These are phyloP conservation scores for Senna tora DNA, from an alignment of 306 rosid genomes.

Conservation along the genomic window DNA sequence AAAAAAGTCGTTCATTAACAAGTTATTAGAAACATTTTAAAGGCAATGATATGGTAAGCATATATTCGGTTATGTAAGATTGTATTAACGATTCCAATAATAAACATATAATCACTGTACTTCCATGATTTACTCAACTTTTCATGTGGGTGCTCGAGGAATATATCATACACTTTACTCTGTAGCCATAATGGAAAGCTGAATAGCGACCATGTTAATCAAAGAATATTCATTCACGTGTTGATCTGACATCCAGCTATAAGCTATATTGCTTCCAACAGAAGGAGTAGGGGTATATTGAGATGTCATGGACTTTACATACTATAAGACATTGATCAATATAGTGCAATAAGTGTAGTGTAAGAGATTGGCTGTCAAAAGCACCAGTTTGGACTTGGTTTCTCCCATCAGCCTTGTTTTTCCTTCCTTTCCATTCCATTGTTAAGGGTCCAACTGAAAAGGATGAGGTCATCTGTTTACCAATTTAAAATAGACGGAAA, in stretches of 20 bases:
- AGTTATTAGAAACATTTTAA: too few species aligned
- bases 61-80: too few species aligned
- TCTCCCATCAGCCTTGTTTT: background rate
- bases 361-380: background rate
- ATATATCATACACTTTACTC: slow-evolving; percentile 5
- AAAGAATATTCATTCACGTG: slow-evolving; percentile 21
- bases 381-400: background rate
- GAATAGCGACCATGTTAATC: background rate
- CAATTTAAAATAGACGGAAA: slow-evolving; percentile 42
- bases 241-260: slow-evolving; percentile 12
- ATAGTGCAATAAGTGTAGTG: background rate
- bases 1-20: background rate
- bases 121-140: background rate
- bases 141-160: background rate
- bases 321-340: background rate
- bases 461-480: slow-evolving; percentile 45
- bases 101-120: too few species aligned
- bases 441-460: slow-evolving; percentile 27
- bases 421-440: slow-evolving; percentile 17
- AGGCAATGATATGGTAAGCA: too few species aligned
- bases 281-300: background rate
- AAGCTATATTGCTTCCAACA: background rate
- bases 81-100: too few species aligned
- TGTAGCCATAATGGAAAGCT: background rate
- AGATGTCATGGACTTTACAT: slow-evolving; percentile 8